Evolutionary conservation across 2,329 filamentous ascomycete genomes (phyloP).

Genomic region (Xylariaceae sp.): DNA sequence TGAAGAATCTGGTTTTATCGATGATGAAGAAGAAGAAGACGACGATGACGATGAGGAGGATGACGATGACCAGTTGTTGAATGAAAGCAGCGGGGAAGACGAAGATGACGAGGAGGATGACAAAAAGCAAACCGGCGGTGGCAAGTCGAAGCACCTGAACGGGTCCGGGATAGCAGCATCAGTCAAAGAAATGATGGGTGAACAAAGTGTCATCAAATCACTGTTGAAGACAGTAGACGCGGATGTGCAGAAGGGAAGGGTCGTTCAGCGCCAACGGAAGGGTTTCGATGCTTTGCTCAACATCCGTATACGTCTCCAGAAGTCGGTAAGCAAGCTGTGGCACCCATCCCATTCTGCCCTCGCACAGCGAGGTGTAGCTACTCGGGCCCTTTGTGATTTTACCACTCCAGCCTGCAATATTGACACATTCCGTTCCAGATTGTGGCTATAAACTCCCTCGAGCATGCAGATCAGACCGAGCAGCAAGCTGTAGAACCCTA

Average conservation of each 20-base stretch:
- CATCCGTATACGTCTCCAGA: slow-evolving; percentile 87
- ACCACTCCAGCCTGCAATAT: background rate
- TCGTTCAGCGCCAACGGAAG: slow-evolving; percentile 79
- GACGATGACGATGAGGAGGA: slow-evolving; percentile 25
- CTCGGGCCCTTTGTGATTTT: background rate
- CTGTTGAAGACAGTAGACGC: slow-evolving; percentile 61
- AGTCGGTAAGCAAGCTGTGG: slow-evolving; percentile 47
- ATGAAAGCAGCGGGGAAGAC: slow-evolving; percentile 13
- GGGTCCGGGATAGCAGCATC: slow-evolving; percentile 46
- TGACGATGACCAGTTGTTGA: slow-evolving; percentile 23
- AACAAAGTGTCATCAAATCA: slow-evolving; percentile 61
- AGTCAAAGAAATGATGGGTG: slow-evolving; percentile 65
- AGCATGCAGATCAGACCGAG: slow-evolving; percentile 42
- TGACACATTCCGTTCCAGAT: slow-evolving; percentile 38
- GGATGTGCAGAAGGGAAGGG: slow-evolving; percentile 79
- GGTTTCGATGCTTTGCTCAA: slow-evolving; percentile 87
- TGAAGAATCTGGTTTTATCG: slow-evolving; percentile 1
- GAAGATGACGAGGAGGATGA: slow-evolving; percentile 31
- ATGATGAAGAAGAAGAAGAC: slow-evolving; percentile 16
- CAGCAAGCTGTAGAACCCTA: slow-evolving; percentile 50
- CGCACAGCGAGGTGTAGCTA: background rate
- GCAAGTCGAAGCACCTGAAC: slow-evolving; percentile 32
- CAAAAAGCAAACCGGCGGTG: slow-evolving; percentile 30
- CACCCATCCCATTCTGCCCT: background rate
- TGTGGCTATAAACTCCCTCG: slow-evolving; percentile 72